Evolutionary conservation across 805 yeast species (phyloP), one percentile per base, ranked within the genome.

Genomic region (Kurtzmaniella fragi): DNA sequence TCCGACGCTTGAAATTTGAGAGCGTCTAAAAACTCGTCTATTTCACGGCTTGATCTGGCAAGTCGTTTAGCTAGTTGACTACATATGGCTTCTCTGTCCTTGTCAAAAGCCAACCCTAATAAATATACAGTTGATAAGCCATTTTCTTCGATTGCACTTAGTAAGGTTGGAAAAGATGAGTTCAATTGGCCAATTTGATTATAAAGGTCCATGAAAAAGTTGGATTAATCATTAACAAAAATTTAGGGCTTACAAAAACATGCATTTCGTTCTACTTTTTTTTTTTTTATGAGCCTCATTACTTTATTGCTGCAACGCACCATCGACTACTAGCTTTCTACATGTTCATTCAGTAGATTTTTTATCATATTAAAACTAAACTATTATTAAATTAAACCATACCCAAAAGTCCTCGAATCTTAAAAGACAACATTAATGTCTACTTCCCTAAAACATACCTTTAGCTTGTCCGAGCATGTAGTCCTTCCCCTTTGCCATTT

Each of bases 91-190:
- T 5, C 32, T 11, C 48, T 36, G 29, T 45, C 45, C 4, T 39
- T 31, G 12, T 33, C 39, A 9, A 45, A 42, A 9, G 45, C 45
- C 32, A 37, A 51, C 26, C 32, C 33, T 20, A 62, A 37, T 17
- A 61, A 37, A 40, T 62, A 67, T 12, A 48, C 51, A 2, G 52
- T 46, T 3, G 62, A 42, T 17, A 54, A 42, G 5, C 69, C 69
- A 34, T 59, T 43, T 6, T 40, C 13, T 25, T 48, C 49, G 13
- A 61, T 34, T 1, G 50, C 15, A 2, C 41, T 28, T 1, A 45
- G 33, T 12, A 62, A 38, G 3, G 53, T 35, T 3, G 45, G 45
- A 38, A 46, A 57, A 20, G 25, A 20, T 5, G 25, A 8, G 25
- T 20, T 20, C 25, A 20, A 20, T 20, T 5, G 25, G 8, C 25